Base-by-base conservation (phyloP, 1,139 yeast genomes). In the Yamadazyma siamensis region DNA sequence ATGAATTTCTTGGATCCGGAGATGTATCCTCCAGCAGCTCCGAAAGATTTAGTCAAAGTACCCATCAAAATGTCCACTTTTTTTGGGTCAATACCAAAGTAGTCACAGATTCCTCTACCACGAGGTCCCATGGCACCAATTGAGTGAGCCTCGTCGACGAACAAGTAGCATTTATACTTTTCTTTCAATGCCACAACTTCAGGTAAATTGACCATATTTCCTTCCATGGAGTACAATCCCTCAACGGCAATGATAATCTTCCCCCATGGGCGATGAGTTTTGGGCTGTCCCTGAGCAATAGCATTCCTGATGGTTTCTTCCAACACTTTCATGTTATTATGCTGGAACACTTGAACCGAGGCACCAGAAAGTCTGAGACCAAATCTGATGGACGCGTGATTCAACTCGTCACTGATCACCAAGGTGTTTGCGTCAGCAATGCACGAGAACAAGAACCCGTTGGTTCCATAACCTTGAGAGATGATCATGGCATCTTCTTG, bases 221-320 rank as follows among this genome's bases (percentile, higher is more conserved):
- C 99, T 62, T 91, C 99, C 99, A 91, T 91, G 13, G 96, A 86
- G 55, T 86, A 91, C 44, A 91, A 71, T 30, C 98, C 99, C 66
- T 91, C 99, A 27, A 91, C 94, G 34, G 94, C 94, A 45, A 91
- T 77, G 42, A 94, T 61, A 40, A 91, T 91, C 60, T 91, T 94
- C 48, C 80, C 81, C 98, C 98, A 91, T 4, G 99, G 98, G 44
- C 97, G 83, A 56, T 89, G 96, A 13, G 94, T 80, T 54, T 87
- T 84, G 32, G 97, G 94, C 65, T 91, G 98, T 38, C 99, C 99
- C 56, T 87, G 94, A 13, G 95, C 81, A 48, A 91, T 94, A 47
- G 86, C 86, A 46, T 86, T 91, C 49, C 96, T 75, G 23, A 91
- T 61, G 34, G 89, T 61, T 41, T 75, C 75, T 58, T 94, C 98